Evolutionary conservation across 371 early-diverging fungal genomes (phyloP).

Genomic region (Mortierella polycephala): DNA sequence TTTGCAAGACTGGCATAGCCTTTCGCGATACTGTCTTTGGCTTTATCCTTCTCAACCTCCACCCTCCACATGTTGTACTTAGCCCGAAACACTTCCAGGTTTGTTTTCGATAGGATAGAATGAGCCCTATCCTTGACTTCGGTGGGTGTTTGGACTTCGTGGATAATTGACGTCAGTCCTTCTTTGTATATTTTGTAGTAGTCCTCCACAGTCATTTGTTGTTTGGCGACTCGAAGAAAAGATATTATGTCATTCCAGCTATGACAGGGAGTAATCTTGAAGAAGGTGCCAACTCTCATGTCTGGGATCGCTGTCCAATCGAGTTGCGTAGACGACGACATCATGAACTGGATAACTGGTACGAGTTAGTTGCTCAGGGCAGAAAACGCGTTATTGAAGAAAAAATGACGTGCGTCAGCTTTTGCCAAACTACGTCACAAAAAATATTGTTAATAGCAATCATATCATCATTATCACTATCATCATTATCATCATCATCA

Average conservation of each 20-base stretch:
- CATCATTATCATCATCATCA: too few relatives aligned
- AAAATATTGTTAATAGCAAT: too few relatives aligned
- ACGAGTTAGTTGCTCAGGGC: too few relatives aligned
- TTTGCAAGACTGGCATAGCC: not conserved
- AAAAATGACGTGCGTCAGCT: too few relatives aligned
- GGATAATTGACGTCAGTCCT: not conserved
- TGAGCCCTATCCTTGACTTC: not conserved
- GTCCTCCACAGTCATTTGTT: not conserved
- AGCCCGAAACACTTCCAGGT: not conserved
- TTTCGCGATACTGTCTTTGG: not conserved
- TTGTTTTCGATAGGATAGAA: not conserved
- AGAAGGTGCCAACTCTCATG: not conserved
- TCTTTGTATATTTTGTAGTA: not conserved
- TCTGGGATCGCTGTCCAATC: not conserved
- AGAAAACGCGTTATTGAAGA: too few relatives aligned
- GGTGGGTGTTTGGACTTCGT: not conserved
- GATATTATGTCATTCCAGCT: not conserved
- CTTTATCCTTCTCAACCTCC: not conserved
- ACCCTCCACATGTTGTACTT: not conserved
- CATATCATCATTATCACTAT: too few relatives aligned
- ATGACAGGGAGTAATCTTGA: not conserved
- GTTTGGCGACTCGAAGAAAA: not conserved
- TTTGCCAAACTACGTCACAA: too few relatives aligned
- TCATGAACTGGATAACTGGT: not conserved
- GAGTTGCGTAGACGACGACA: not conserved